A percentile compares a stretch with the other conserved stretches of the same genome.
phyloP scores from a whole-genome alignment of 208 protist genomes.

The Leishmania mexicana region DNA sequence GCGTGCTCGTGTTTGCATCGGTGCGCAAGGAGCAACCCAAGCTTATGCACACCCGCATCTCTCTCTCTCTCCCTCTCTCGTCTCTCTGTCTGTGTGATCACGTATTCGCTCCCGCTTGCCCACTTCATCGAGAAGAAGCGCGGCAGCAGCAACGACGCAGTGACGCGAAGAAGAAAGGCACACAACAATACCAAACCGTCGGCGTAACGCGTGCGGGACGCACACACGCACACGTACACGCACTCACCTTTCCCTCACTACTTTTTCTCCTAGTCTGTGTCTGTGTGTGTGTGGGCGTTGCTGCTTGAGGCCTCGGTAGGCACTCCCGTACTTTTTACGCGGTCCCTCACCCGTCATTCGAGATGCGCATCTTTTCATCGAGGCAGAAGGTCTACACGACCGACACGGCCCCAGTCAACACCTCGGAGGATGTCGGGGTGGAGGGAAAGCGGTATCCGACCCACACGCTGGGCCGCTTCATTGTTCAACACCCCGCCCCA shows the following conservation, averaged over 20 bases:
- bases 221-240: neutral
- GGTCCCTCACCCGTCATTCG: neutral
- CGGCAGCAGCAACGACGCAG: neutral
- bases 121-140: no score
- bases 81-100: neutral
- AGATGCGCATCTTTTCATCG: constrained; percentile 1
- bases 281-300: neutral
- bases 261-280: neutral
- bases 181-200: neutral
- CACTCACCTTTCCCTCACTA: neutral
- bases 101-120: neutral
- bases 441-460: constrained; percentile 55
- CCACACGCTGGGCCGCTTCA: constrained; percentile 24
- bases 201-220: neutral
- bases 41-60: neutral
- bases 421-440: constrained; percentile 41
- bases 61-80: neutral
- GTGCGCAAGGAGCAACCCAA: neutral
- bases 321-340: neutral
- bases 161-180: neutral
- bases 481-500: constrained; percentile 22
- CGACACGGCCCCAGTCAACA: constrained; percentile 32
- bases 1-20: neutral
- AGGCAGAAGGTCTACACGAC: constrained; percentile 48
- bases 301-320: neutral